Conservation (phyloP, 306 rosid species). For the Acmispon strigosus region DNA sequence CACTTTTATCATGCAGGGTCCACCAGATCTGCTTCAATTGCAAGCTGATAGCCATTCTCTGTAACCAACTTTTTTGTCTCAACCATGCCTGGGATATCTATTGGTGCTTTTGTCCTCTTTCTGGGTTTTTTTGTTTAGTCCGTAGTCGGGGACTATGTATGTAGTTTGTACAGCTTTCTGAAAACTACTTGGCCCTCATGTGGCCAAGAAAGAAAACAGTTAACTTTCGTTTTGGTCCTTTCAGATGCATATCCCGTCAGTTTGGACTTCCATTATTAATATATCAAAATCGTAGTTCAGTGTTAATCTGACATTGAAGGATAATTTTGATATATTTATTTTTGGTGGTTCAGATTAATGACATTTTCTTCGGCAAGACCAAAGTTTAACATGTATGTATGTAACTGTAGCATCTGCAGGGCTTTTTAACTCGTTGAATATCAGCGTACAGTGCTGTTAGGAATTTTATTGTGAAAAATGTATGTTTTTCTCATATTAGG, state of each 20-base stretch:
- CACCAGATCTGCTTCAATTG: conserved; percentile 8
- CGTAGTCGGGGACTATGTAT: background rate
- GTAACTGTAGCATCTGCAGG: background rate
- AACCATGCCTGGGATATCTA: background rate
- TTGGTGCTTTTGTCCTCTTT: background rate
- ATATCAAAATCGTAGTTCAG: background rate
- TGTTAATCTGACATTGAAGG: background rate
- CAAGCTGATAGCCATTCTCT: background rate
- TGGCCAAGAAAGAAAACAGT: background rate
- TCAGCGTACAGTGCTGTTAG: background rate
- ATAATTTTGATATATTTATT: background rate
- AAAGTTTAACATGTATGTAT: too few relatives aligned
- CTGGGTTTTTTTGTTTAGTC: background rate
- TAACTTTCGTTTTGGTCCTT: background rate
- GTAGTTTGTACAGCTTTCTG: conserved; percentile 18
- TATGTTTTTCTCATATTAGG: too few relatives aligned
- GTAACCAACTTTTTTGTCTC: background rate
- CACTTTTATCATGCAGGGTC: conserved; percentile 30
- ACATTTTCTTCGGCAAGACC: too few relatives aligned
- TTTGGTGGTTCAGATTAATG: too few relatives aligned
- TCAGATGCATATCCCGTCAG: background rate
- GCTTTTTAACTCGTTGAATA: background rate
- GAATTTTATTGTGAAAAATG: too few relatives aligned
- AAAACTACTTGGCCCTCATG: background rate
- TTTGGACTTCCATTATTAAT: background rate